Conservation (phyloP, 805 yeast genomes). For the Cephaloascus fragrans region DNA sequence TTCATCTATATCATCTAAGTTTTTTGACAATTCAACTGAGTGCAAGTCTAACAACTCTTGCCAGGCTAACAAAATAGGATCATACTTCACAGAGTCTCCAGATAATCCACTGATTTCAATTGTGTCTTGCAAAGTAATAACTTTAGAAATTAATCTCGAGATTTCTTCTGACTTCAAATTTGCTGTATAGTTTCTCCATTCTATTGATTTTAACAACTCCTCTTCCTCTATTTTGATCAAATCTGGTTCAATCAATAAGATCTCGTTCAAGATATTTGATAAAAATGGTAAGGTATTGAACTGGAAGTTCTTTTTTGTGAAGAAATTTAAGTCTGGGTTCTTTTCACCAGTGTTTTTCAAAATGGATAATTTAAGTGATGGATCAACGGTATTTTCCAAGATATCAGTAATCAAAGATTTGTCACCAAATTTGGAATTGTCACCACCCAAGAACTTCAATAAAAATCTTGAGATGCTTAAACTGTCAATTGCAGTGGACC, state of each 20-base stretch:
- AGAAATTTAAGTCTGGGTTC: neutral
- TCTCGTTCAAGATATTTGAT: neutral
- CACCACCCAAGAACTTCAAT: conserved; percentile 40
- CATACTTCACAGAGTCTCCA: conserved; percentile 40
- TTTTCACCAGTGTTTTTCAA: conserved; percentile 3
- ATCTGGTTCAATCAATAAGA: neutral
- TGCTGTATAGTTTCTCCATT: conserved; percentile 53
- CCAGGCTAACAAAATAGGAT: conserved; percentile 53
- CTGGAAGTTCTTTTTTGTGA: neutral
- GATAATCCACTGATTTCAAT: no score
- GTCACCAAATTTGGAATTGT: conserved; percentile 11
- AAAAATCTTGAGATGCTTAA: conserved; percentile 55
- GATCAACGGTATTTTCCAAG: conserved; percentile 52
- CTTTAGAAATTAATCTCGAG: conserved; percentile 45
- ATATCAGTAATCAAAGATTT: conserved; percentile 43
- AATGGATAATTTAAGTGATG: conserved; percentile 47
- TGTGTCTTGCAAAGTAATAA: conserved; percentile 16
- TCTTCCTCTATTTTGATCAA: conserved; percentile 5
- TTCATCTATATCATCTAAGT: conserved; percentile 32
- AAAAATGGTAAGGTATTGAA: neutral
- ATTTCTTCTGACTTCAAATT: conserved; percentile 59
- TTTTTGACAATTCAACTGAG: conserved; percentile 40
- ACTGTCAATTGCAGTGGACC: conserved; percentile 41
- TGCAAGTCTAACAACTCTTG: conserved; percentile 59
- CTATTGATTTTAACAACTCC: conserved; percentile 20